Conservation (phyloP, 192 early-diverging fungal species). For the Rhizophagus prolifer region DNA sequence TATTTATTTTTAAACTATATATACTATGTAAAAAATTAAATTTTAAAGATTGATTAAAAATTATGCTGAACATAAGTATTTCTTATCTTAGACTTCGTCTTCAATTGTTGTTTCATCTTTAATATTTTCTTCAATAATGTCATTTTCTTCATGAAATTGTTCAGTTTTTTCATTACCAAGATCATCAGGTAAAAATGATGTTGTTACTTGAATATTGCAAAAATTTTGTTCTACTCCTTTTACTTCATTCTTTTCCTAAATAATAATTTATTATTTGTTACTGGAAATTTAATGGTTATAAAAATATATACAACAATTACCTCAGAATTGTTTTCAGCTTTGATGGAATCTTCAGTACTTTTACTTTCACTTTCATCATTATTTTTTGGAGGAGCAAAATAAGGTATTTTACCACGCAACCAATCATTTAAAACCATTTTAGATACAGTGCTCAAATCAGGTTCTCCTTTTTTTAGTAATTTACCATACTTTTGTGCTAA, state of each 20-base stretch:
- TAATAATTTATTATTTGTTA: neutral
- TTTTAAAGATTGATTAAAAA: too few species aligned
- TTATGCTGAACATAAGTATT: too few species aligned
- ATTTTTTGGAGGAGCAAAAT: slow-evolving; percentile 75
- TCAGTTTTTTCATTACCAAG: slow-evolving; percentile 62
- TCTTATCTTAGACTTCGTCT: slow-evolving; percentile 21
- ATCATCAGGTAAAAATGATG: slow-evolving; percentile 85
- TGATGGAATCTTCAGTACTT: slow-evolving; percentile 16
- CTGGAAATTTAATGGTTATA: too few species aligned
- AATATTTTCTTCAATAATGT: slow-evolving; percentile 47
- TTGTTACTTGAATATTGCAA: slow-evolving; percentile 85
- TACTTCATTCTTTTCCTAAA: slow-evolving; percentile 21
- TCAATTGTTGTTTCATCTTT: slow-evolving; percentile 38
- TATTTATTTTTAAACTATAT: too few species aligned
- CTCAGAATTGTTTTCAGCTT: slow-evolving; percentile 36
- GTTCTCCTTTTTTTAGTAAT: slow-evolving; percentile 94
- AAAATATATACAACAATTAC: slow-evolving; percentile 24
- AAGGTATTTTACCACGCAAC: slow-evolving; percentile 96
- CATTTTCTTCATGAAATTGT: slow-evolving; percentile 52
- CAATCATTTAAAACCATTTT: slow-evolving; percentile 99
- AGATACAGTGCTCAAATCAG: slow-evolving; percentile 87
- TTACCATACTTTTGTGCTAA: slow-evolving; percentile 85
- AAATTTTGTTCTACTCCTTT: slow-evolving; percentile 84
- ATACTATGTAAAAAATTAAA: too few species aligned
- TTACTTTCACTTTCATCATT: slow-evolving; percentile 30